Evolutionary conservation across 768 basidiomycete genomes (phyloP).

Genomic region (Leucosporidium creatinivorum): DNA sequence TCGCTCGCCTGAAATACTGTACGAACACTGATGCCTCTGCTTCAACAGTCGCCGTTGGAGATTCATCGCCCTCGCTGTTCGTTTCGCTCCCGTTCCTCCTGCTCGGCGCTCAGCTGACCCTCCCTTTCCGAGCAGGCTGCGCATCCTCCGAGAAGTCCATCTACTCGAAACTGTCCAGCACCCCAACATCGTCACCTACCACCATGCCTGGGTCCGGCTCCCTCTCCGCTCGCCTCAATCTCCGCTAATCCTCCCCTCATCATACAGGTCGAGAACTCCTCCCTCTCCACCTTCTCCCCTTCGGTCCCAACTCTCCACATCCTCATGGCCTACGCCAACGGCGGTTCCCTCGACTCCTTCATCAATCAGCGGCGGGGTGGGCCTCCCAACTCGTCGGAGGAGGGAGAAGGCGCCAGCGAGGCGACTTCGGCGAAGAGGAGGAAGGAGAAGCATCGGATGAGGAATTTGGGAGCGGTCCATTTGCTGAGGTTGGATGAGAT

Average conservation of each 20-base stretch:
- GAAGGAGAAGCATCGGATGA: not conserved
- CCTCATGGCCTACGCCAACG: conserved; percentile 45
- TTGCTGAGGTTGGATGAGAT: conserved; percentile 41
- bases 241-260: not conserved
- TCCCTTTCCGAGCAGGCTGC: conserved; percentile 10
- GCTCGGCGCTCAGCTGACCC: not conserved
- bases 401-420: too few relatives aligned
- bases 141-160: conserved; percentile 42
- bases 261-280: not conserved
- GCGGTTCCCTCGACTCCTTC: conserved; percentile 40
- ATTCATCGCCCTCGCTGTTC: conserved; percentile 39
- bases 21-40: not conserved
- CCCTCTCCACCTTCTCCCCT: conserved; percentile 39
- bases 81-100: too few relatives aligned
- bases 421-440: not conserved
- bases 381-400: not conserved
- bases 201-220: conserved; percentile 46
- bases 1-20: not conserved
- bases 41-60: conserved; percentile 40
- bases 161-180: conserved; percentile 43
- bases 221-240: conserved; percentile 17
- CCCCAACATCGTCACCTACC: conserved; percentile 45
- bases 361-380: not conserved
- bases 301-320: conserved; percentile 43
- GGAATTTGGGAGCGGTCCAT: conserved; percentile 35